Evolutionary conservation across 2,329 filamentous ascomycete species (phyloP), one percentile per base, ranked within the genome.

Genomic region (Fusarium goolgardi): DNA sequence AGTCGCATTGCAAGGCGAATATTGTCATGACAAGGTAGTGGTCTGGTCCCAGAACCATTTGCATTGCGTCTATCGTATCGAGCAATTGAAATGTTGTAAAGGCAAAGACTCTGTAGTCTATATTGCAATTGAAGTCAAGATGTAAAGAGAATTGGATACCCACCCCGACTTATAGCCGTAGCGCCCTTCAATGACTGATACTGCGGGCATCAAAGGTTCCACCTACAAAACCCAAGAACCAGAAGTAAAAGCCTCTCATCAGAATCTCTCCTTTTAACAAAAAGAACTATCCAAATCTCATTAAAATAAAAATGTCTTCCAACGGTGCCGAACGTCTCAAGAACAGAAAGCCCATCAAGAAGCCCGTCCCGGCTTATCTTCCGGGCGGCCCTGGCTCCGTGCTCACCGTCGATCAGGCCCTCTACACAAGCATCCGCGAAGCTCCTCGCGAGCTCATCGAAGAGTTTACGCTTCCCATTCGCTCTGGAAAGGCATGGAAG

Each of bases 401-500:
- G 3, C 71, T 84, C 23, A 78, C 77, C 0, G 81, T 85, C 12
- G 79, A 86, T 70, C 77, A 77, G 52, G 59, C 70, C 4, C 65
- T 82, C 9, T 92, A 96, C 79, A 83, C 88, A 6, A 82, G 86
- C 3, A 86, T 95, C 21, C 86, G 88, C 37, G 63, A 76, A 5
- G 81, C 82, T 0, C 78, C 80, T 0, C 78, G 85, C 0, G 71
- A 77, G 1, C 71, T 83, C 2, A 34, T 82, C 8, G 75, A 84
- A 4, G 80, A 86, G 9, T 90, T 91, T 68, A 86, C 85, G 3
- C 81, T 96, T 29, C 90, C 91, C 0, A 91, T 93, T 31, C 88
- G 92, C 34, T 92, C 90, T 3, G 93, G 90, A 1, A 83, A 83
- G 62, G 91, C 92, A 2, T 96, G 91, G 90, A 83, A 85, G 47